Base-by-base conservation (phyloP, 345 rosid genomes). In the Chamaenerion angustifolium region DNA sequence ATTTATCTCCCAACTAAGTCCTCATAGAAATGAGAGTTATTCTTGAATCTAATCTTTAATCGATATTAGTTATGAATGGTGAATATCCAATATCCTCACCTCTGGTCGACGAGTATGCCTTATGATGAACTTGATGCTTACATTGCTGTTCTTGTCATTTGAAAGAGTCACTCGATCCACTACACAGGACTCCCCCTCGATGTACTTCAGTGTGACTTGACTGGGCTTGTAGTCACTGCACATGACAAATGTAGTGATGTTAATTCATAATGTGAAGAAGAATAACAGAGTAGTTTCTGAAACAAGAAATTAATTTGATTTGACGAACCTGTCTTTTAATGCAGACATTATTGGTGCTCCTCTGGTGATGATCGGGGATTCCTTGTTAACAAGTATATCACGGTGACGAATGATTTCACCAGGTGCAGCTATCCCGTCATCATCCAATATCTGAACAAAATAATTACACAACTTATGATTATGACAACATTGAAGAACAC, bases 21-120 rank as follows among this genome's bases (percentile, higher is more conserved):
- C 51, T 58, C 25, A 55, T 25, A 41, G 18, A 21, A 41, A 47
- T 48, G 43, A 35, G 37, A 44, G 41, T 53, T 41, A 44, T 54
- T 52, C 52, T 27, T 41, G 52, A 46, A 47, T 51, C 15, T 8
- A 49, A 45, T 52, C 48, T 35, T 35, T 13, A 12, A 40, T 48
- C 15, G 51, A 49, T 16, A 42, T 41, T n/a, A n/a, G 15, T 31
- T 11, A 18, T 25, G 43, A 4, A 17, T 15, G 19, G 31, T n/a
- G 54, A 56, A 27, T 35, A 48, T 19, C 27, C 15, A 53, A 51
- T 40, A 3, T 16, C 43, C 55, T 59, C 64, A 83, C 96, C 85
- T 90, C 98, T 55, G 98, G 98, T 59, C 98, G 74, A 63, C 96
- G 98, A 43, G 92, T 83, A 51, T 90, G 96, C 44, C 96, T 95